These are phyloP conservation scores for Plasmodium vivax DNA, from an alignment of 169 alveolate species.

Conservation along the genomic window DNA sequence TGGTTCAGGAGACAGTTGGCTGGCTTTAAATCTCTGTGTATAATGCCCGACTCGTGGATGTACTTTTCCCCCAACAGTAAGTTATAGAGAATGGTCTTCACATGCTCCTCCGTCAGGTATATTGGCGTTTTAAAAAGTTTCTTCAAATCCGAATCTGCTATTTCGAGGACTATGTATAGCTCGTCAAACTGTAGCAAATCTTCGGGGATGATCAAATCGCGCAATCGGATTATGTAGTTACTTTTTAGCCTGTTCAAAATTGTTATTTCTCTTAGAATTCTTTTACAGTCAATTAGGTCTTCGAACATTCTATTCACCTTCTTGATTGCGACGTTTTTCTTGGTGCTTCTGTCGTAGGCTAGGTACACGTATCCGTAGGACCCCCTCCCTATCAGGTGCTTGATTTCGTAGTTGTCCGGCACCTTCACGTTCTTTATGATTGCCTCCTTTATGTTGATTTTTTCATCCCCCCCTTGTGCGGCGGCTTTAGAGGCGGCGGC, in stretches of 20 bases:
- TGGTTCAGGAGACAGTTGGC: constrained; percentile 97
- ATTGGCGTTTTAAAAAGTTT: constrained; percentile 95
- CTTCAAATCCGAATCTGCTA: constrained; percentile 97
- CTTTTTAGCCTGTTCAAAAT: constrained; percentile 93
- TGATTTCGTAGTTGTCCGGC: constrained; percentile 90
- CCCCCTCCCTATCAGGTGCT: constrained; percentile 93
- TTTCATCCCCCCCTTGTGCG: constrained; percentile 13
- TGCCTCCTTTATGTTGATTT: constrained; percentile 65
- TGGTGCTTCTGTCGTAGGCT: constrained; percentile 88
- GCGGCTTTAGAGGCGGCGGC: not conserved
- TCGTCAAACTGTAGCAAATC: constrained; percentile 93
- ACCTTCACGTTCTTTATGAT: constrained; percentile 67
- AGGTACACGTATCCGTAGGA: constrained; percentile 94
- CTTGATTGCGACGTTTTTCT: constrained; percentile 95
- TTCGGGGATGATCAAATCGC: constrained; percentile 94
- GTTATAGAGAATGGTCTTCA: constrained; percentile 92
- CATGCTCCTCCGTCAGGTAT: constrained; percentile 94
- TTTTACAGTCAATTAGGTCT: constrained; percentile 96
- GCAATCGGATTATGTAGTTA: constrained; percentile 91
- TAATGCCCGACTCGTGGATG: constrained; percentile 95
- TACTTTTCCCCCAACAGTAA: constrained; percentile 95
- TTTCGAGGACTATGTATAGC: constrained; percentile 97
- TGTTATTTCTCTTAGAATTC: constrained; percentile 96
- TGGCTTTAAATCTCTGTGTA: constrained; percentile 99
- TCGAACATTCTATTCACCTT: constrained; percentile 95